Evolutionary conservation across 2,329 filamentous ascomycete genomes (phyloP).

Genomic region (Pochonia chlamydosporia): DNA sequence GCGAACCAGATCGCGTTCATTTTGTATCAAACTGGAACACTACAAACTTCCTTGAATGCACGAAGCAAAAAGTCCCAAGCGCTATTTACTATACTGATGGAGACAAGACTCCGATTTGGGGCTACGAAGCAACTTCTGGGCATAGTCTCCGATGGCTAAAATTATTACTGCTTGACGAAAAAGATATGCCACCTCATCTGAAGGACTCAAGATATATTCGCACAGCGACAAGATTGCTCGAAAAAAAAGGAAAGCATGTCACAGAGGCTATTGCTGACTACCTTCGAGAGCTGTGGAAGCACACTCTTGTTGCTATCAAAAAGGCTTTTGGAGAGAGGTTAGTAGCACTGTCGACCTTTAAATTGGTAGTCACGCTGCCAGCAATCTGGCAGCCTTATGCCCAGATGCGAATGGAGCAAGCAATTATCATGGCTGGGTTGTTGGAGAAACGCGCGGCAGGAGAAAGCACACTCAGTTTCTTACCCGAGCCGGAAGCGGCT

Average conservation of each 20-base stretch:
- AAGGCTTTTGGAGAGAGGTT: constrained; percentile 15
- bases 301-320: constrained; percentile 20
- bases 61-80: constrained; percentile 28
- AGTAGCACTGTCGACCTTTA: constrained; percentile 18
- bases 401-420: constrained; percentile 28
- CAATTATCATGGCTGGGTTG: constrained; percentile 29
- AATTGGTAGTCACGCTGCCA: constrained; percentile 35
- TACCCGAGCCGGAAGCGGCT: constrained; percentile 40
- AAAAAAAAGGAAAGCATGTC: constrained; percentile 11
- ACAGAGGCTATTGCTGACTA: constrained; percentile 25
- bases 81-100: constrained; percentile 26
- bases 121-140: constrained; percentile 20
- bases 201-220: constrained; percentile 14
- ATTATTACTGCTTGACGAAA: constrained; percentile 26
- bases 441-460: constrained; percentile 18
- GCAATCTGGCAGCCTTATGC: constrained; percentile 39
- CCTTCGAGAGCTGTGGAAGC: constrained; percentile 26
- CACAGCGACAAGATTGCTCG: neutral
- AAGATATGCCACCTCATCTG: constrained; percentile 20
- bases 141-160: constrained; percentile 35
- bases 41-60: too few relatives aligned
- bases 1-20: constrained; percentile 21
- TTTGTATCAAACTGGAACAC: too few relatives aligned
- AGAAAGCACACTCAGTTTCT: constrained; percentile 23
- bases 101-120: too few relatives aligned